These are phyloP conservation scores for Cutaneotrichosporon spelunceum DNA, from an alignment of 1,284 basidiomycete genomes.

Conservation along the genomic window DNA sequence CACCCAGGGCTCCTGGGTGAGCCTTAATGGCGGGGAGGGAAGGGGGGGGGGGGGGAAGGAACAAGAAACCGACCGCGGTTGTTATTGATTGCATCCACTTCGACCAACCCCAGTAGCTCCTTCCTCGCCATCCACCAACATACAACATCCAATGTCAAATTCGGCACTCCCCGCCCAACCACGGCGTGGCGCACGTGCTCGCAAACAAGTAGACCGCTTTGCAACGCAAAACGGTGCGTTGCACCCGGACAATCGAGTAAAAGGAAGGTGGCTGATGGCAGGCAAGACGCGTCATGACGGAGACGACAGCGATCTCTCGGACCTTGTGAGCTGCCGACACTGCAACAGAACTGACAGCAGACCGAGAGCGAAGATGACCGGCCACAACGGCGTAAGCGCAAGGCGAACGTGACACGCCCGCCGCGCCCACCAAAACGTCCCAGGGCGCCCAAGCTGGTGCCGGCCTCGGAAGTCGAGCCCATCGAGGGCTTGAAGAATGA, in stretches of 20 bases:
- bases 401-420: conserved; percentile 18
- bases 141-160: conserved; percentile 24
- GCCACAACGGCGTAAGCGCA: conserved; percentile 18
- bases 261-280: not conserved
- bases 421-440: conserved; percentile 19
- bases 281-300: conserved; percentile 12
- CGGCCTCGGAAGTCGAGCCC: conserved; percentile 18
- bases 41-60: not conserved
- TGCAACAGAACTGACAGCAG: conserved; percentile 11
- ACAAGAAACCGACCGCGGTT: conserved; percentile 6
- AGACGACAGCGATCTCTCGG: conserved; percentile 6
- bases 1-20: not conserved
- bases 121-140: conserved; percentile 9
- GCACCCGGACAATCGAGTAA: conserved; percentile 1
- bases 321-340: conserved; percentile 16
- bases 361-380: conserved; percentile 15
- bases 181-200: conserved; percentile 36
- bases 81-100: conserved; percentile 14
- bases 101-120: conserved; percentile 5
- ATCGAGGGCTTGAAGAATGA: conserved; percentile 40
- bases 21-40: not conserved
- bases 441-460: conserved; percentile 20
- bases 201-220: conserved; percentile 41
- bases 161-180: conserved; percentile 29
- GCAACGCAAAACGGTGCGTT: conserved; percentile 15